Evolutionary conservation across 208 protist species (phyloP).

Genomic region (Baffinella frigidus): DNA sequence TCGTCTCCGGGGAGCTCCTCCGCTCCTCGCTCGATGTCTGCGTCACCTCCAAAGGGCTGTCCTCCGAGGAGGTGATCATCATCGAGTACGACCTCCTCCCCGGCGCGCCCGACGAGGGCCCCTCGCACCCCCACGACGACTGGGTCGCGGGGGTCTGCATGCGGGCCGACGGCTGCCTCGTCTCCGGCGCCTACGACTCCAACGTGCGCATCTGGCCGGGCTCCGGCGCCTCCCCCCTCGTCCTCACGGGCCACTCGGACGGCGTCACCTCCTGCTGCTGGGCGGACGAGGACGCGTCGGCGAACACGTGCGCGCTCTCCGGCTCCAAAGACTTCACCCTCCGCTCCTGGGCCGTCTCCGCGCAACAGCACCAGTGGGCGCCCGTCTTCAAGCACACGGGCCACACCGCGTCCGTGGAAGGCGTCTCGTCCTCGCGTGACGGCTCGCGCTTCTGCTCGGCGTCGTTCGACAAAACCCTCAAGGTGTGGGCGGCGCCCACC

Average conservation of each 20-base stretch:
- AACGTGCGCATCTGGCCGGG: neutral
- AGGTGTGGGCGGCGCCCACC: neutral
- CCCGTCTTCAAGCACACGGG: neutral
- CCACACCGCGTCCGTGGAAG: constrained; percentile 16
- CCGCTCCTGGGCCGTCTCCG: neutral
- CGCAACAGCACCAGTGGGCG: too few species aligned
- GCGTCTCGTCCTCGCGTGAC: neutral
- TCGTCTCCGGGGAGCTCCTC: constrained; percentile 73
- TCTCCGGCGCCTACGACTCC: neutral
- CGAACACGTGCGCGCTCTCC: neutral
- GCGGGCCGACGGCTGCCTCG: neutral
- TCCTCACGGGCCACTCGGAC: neutral
- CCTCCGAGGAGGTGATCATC: neutral
- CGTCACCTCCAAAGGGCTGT: constrained; percentile 8
- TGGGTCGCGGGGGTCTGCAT: constrained; percentile 40
- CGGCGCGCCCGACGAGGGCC: neutral
- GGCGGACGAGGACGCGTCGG: neutral
- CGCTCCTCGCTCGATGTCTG: constrained; percentile 62
- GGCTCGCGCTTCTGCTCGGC: neutral
- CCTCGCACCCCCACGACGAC: neutral
- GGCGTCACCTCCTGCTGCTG: constrained; percentile 21
- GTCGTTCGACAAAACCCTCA: constrained; percentile 55
- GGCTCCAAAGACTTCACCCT: constrained; percentile 27
- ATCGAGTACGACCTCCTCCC: constrained; percentile 56
- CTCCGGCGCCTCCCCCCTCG: neutral